These are phyloP conservation scores for Withania somnifera DNA, from an alignment of 305 asterid species.

Conservation along the genomic window DNA sequence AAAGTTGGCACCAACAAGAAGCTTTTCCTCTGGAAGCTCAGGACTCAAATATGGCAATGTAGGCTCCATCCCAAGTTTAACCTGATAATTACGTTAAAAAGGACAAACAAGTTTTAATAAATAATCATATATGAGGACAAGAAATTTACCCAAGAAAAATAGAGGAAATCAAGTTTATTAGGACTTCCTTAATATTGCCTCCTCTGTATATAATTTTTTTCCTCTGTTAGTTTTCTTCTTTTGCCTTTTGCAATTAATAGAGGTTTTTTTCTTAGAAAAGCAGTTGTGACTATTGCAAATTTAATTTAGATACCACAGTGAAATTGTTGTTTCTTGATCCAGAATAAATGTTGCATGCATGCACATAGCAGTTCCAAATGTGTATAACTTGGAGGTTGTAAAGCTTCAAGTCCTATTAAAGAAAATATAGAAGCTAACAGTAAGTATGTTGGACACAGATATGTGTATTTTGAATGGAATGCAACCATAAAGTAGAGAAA, in stretches of 20 bases:
- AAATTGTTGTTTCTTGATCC: background rate
- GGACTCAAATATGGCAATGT: slow-evolving; percentile 67
- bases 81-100: slow-evolving; percentile 23
- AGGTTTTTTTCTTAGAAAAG: no score
- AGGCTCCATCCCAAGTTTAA: slow-evolving; percentile 52
- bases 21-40: slow-evolving; percentile 35
- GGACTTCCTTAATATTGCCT: background rate
- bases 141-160: background rate
- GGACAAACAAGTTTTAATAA: background rate
- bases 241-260: background rate
- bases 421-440: background rate
- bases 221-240: no score
- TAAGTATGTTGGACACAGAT: no score
- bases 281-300: background rate
- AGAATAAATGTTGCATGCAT: background rate
- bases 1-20: slow-evolving; percentile 74
- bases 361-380: background rate
- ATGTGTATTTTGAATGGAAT: background rate
- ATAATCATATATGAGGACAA: background rate
- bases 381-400: background rate
- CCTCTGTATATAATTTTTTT: no score
- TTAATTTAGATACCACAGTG: background rate
- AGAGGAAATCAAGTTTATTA: background rate
- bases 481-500: background rate
- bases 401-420: background rate